Evolutionary conservation across 2,329 filamentous ascomycete genomes (phyloP), one percentile per base, ranked within the genome.

Genomic region (Orbilia blumenaviensis): DNA sequence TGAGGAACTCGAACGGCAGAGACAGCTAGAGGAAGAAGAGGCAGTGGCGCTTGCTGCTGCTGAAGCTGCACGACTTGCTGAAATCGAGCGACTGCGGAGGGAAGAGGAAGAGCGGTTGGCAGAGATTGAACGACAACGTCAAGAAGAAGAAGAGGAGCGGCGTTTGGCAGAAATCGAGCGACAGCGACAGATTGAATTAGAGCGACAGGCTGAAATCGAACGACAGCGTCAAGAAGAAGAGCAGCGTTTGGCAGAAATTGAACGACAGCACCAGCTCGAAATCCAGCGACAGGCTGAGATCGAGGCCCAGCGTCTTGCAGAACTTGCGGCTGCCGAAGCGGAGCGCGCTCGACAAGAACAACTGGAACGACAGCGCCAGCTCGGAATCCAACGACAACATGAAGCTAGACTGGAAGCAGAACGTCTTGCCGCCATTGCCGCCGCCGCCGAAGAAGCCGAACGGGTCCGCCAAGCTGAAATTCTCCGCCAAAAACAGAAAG

Each of bases 381-480:
- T 71, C 25, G 66, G 71, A 50, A 61, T 69, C 14, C 73, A 77
- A 61, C 41, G 66, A 46, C 66, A 71, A 66, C 32, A 54, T 16
- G 64, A 77, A 54, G 72, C 72, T 21, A 52, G 25, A 29, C 34
- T 66, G 12, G 72, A 77, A 62, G 25, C 52, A 38, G 58, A 71
- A 61, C 64, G 72, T 32, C 58, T 77, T 27, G 72, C 64, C n/a
- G 66, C 72, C 10, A 32, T 44, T 4, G 63, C 71, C 16, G 63
- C 54, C 14, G 72, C 72, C 27, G n/a, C n/a, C n/a, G n/a, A n/a
- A n/a, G 72, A 69, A 71, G 72, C 72, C n/a, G 72, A 77, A 63
- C 64, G 58, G 27, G 44, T 66, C n/a, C 64, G 66, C 14, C 72
- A 61, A 61, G 60, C 42, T 27, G 72, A 77, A 42, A 66, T 66